These are phyloP conservation scores for Babjeviella inositovora DNA, from an alignment of 805 yeast genomes.

Conservation along the genomic window DNA sequence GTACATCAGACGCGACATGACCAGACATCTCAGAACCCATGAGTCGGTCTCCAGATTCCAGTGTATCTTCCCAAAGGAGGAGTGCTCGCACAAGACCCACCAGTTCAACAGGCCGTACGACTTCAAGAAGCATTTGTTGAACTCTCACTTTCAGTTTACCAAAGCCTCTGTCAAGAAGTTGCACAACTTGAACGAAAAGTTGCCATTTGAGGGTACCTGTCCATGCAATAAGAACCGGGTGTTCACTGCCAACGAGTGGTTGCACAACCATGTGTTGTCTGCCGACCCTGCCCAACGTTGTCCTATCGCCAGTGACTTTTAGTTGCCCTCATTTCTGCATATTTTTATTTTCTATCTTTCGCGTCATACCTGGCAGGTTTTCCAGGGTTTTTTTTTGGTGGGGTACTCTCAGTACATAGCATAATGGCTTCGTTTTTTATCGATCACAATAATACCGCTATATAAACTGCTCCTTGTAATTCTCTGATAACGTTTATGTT, in stretches of 20 bases:
- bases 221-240: conserved; percentile 17
- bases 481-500: too few species aligned
- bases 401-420: too few species aligned
- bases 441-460: too few species aligned
- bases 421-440: too few species aligned
- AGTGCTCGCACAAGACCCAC: conserved; percentile 42
- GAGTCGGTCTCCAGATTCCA: conserved; percentile 36
- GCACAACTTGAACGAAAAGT: conserved; percentile 36
- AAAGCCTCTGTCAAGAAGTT: conserved; percentile 21
- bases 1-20: conserved; percentile 39
- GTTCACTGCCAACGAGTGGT: conserved; percentile 17
- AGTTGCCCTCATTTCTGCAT: too few species aligned
- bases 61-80: conserved; percentile 35
- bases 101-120: conserved; percentile 56
- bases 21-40: conserved; percentile 49
- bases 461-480: too few species aligned
- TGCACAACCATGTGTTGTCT: conserved; percentile 16
- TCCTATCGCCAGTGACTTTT: too few species aligned
- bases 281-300: conserved; percentile 8
- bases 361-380: too few species aligned
- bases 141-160: conserved; percentile 42
- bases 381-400: too few species aligned
- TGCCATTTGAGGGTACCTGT: conserved; percentile 34
- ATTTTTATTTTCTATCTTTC: too few species aligned
- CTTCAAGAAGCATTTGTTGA: conserved; percentile 47